Conservation (phyloP, 2,329 filamentous ascomycete genomes). For the Arthrobotrys sinensis region DNA sequence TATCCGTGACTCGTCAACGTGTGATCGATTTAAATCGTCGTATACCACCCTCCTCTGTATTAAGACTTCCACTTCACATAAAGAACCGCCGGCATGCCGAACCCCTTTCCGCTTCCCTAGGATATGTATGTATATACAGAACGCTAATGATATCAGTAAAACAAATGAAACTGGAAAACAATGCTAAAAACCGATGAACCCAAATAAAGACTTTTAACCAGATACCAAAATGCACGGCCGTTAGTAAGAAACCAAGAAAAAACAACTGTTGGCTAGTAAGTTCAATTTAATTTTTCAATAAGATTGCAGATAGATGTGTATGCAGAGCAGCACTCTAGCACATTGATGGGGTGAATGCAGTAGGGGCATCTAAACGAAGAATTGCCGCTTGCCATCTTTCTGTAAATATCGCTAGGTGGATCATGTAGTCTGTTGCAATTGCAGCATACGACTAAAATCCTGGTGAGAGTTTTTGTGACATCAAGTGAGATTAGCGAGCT, state of each 20-base stretch:
- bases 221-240: slow-evolving; percentile 27
- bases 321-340: slow-evolving; percentile 56
- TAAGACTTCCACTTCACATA: background rate
- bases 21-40: slow-evolving; percentile 6
- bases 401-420: slow-evolving; percentile 55
- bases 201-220: slow-evolving; percentile 32
- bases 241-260: slow-evolving; percentile 9
- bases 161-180: background rate
- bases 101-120: background rate
- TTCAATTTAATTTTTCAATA: slow-evolving; percentile 56
- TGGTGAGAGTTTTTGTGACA: slow-evolving; percentile 52
- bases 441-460: slow-evolving; percentile 49
- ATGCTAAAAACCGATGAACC: slow-evolving; percentile 28
- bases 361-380: slow-evolving; percentile 51
- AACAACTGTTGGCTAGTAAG: background rate
- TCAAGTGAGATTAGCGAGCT: slow-evolving; percentile 54
- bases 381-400: slow-evolving; percentile 51
- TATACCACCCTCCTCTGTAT: slow-evolving; percentile 5
- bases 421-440: slow-evolving; percentile 57
- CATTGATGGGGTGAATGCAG: slow-evolving; percentile 51
- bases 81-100: background rate
- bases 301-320: slow-evolving; percentile 60
- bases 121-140: slow-evolving; percentile 26
- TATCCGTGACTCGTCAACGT: slow-evolving; percentile 3
- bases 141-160: slow-evolving; percentile 33